These are phyloP conservation scores for Botrytis pseudocinerea DNA, from an alignment of 2,329 filamentous ascomycete species.

Conservation along the genomic window DNA sequence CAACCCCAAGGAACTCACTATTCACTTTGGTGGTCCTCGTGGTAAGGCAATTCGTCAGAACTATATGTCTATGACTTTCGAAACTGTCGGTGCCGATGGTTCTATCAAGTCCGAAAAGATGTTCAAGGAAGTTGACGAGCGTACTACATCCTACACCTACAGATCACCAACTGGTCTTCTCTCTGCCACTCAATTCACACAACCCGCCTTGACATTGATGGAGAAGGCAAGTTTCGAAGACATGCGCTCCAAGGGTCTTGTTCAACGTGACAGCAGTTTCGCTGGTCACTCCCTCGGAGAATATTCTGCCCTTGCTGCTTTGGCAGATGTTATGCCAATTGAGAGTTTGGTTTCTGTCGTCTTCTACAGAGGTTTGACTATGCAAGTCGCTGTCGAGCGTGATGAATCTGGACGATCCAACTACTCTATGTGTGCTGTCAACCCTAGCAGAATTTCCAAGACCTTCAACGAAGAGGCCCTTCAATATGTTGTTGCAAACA, in stretches of 20 bases:
- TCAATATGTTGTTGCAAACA: constrained; percentile 95
- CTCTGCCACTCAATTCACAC: constrained; percentile 97
- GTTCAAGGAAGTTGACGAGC: constrained; percentile 96
- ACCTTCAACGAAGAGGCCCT: constrained; percentile 98
- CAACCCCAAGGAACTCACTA: constrained; percentile 97
- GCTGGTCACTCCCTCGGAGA: constrained; percentile 97
- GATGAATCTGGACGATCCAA: constrained; percentile 91
- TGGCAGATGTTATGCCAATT: constrained; percentile 99
- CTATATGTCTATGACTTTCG: constrained; percentile 99
- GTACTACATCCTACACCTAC: constrained; percentile 95
- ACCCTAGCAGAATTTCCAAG: constrained; percentile 96
- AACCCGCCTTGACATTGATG: constrained; percentile 96
- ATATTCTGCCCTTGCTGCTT: constrained; percentile 92
- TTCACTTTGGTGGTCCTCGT: constrained; percentile 94
- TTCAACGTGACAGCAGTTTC: constrained; percentile 94
- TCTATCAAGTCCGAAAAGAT: constrained; percentile 98
- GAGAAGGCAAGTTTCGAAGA: constrained; percentile 99
- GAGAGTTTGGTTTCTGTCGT: constrained; percentile 97
- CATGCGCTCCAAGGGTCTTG: constrained; percentile 95
- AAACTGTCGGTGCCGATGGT: constrained; percentile 91
- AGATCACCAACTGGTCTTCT: constrained; percentile 90
- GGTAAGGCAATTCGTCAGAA: constrained; percentile 98
- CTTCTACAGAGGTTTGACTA: constrained; percentile 97
- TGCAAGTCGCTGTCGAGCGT: constrained; percentile 98
- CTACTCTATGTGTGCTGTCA: constrained; percentile 99